These are phyloP conservation scores for Gamarada debralockiae DNA, from an alignment of 495 filamentous ascomycete genomes.

Conservation along the genomic window DNA sequence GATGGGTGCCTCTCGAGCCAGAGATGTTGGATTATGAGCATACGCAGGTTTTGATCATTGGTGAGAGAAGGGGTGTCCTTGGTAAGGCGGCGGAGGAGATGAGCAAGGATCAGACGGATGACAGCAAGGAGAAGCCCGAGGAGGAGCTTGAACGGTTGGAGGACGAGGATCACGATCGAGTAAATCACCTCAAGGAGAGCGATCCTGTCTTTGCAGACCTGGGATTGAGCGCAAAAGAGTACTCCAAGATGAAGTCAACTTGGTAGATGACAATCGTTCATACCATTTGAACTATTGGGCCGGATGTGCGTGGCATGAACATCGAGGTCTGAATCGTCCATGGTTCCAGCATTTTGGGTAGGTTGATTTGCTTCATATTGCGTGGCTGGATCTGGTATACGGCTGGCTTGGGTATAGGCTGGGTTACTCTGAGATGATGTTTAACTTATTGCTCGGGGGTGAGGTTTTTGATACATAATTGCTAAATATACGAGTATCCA, in stretches of 20 bases:
- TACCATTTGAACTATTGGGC: too few relatives aligned
- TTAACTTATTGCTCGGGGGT: too few relatives aligned
- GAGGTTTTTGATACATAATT: too few relatives aligned
- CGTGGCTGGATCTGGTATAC: too few relatives aligned
- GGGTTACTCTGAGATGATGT: too few relatives aligned
- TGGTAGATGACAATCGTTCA: too few relatives aligned
- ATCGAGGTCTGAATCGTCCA: too few relatives aligned
- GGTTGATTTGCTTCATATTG: too few relatives aligned
- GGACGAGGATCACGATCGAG: conserved; percentile 49
- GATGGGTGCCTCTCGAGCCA: conserved; percentile 72
- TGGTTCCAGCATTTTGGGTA: too few relatives aligned
- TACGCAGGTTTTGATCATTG: conserved; percentile 79
- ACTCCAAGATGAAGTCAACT: conserved; percentile 43
- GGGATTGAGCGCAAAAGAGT: conserved; percentile 46
- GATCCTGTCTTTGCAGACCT: conserved; percentile 52
- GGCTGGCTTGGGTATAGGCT: too few relatives aligned
- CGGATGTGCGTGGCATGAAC: too few relatives aligned
- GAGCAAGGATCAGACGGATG: conserved; percentile 52
- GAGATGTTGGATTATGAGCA: conserved; percentile 76
- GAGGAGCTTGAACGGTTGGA: conserved; percentile 28
- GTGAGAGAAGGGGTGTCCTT: conserved; percentile 57
- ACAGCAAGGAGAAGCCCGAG: conserved; percentile 53
- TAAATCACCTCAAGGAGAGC: conserved; percentile 51
- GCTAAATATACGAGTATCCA: too few relatives aligned
- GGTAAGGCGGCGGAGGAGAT: conserved; percentile 53